phyloP scores from a whole-genome alignment of 2,329 filamentous ascomycete genomes.

The Colletotrichum sp. region DNA sequence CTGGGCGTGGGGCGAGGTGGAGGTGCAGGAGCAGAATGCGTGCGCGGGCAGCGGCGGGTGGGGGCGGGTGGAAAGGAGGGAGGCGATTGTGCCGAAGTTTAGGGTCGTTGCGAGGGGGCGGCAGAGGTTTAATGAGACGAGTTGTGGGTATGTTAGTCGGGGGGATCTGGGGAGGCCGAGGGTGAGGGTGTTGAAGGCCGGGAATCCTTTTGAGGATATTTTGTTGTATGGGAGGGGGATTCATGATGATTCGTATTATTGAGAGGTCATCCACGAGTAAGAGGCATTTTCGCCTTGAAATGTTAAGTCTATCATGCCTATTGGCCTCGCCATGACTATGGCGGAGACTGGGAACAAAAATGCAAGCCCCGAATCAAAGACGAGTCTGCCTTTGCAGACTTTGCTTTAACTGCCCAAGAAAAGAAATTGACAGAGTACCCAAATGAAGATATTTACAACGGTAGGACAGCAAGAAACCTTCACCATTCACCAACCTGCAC shows the following conservation, averaged over 20 bases:
- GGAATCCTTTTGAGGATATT: constrained; percentile 23
- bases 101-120: constrained; percentile 10
- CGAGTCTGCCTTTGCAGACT: no score
- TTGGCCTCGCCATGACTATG: no score
- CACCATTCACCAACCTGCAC: no score
- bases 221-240: constrained; percentile 16
- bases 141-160: neutral
- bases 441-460: no score
- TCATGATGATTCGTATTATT: neutral
- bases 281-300: no score
- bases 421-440: no score
- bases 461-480: no score
- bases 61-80: neutral
- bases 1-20: constrained; percentile 20
- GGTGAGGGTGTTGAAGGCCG: neutral
- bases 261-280: no score
- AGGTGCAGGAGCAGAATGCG: neutral
- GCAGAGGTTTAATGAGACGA: constrained; percentile 14
- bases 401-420: no score
- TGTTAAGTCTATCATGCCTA: no score
- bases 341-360: no score
- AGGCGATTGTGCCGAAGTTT: neutral
- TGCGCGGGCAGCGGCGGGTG: neutral
- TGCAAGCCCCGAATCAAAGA: no score
- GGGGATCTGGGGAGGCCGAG: neutral